Evolutionary conservation across 2,329 filamentous ascomycete genomes (phyloP).

Genomic region (Ceratocystiopsis minuta): DNA sequence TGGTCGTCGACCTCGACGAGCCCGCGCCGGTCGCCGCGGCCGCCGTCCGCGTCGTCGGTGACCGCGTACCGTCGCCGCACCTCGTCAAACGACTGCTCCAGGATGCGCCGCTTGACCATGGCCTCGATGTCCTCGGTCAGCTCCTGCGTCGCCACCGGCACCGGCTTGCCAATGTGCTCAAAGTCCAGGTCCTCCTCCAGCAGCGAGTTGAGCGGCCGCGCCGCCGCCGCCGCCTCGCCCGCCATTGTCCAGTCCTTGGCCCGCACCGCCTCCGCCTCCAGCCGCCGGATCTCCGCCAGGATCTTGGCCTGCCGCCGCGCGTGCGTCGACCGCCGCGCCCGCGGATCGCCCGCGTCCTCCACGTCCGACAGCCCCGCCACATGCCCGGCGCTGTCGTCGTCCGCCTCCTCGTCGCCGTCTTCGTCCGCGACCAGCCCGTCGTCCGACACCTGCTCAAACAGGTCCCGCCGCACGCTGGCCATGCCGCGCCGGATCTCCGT

Average conservation of each 20-base stretch:
- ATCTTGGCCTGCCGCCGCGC: slow-evolving; percentile 75
- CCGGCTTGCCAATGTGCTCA: slow-evolving; percentile 83
- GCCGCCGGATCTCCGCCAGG: slow-evolving; percentile 72
- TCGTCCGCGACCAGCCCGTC: slow-evolving; percentile 20
- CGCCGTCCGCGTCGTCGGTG: slow-evolving; percentile 33
- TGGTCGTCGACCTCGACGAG: slow-evolving; percentile 69
- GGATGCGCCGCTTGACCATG: slow-evolving; percentile 81
- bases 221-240: slow-evolving; percentile 68
- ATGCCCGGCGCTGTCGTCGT: slow-evolving; percentile 16
- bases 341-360: slow-evolving; percentile 46
- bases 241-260: slow-evolving; percentile 82
- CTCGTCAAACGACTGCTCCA: slow-evolving; percentile 84
- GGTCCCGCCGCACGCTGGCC: slow-evolving; percentile 61
- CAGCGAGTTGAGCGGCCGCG: slow-evolving; percentile 77
- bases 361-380: slow-evolving; percentile 37
- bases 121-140: slow-evolving; percentile 82
- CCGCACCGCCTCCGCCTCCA: slow-evolving; percentile 76
- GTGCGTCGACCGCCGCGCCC: slow-evolving; percentile 63
- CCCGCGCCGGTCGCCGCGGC: slow-evolving; percentile 39
- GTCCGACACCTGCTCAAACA: slow-evolving; percentile 67
- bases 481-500: slow-evolving; percentile 68
- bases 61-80: slow-evolving; percentile 58
- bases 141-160: slow-evolving; percentile 84
- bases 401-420: slow-evolving; percentile 5
- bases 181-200: slow-evolving; percentile 93